phyloP scores from a whole-genome alignment of 768 basidiomycete genomes.

The Tricholoma bakamatsutake region DNA sequence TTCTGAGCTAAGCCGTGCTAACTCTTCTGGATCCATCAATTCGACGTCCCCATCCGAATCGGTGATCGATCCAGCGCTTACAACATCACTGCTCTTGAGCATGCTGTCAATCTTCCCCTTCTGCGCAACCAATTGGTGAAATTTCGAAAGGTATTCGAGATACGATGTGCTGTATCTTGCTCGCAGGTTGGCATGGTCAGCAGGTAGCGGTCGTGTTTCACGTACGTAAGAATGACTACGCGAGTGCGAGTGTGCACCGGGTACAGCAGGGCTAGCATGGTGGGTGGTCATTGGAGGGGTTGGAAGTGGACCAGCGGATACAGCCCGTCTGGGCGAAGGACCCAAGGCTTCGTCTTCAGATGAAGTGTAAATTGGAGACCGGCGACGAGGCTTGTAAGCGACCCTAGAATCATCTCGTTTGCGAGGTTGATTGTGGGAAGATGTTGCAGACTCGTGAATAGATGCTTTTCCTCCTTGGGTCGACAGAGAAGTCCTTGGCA shows the following conservation, averaged over 20 bases:
- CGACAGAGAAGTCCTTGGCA: constrained; percentile 4
- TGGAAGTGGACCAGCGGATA: constrained; percentile 13
- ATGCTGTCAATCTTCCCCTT: constrained; percentile 48
- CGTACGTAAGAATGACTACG: constrained; percentile 24
- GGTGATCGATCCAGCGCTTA: constrained; percentile 28
- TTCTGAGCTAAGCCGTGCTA: constrained; percentile 37
- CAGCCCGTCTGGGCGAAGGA: constrained; percentile 12
- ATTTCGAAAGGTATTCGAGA: constrained; percentile 41
- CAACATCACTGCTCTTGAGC: constrained; percentile 33
- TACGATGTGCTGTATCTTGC: constrained; percentile 48
- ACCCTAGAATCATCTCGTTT: constrained; percentile 14
- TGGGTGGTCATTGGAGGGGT: constrained; percentile 21
- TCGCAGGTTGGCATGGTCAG: constrained; percentile 48
- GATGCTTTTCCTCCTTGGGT: constrained; percentile 7
- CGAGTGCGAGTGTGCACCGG: constrained; percentile 8
- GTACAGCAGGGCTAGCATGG: constrained; percentile 2
- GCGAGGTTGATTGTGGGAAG: constrained; percentile 12
- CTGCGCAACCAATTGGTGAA: constrained; percentile 42
- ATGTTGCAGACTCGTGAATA: constrained; percentile 12
- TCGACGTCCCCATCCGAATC: constrained; percentile 54
- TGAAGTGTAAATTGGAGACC: constrained; percentile 60
- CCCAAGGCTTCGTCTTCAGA: constrained; percentile 55
- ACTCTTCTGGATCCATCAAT: constrained; percentile 47
- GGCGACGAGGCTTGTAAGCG: constrained; percentile 38
- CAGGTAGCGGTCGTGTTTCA: constrained; percentile 31